Conservation (phyloP, 2,329 filamentous ascomycete species). For the Alternaria brassicae region DNA sequence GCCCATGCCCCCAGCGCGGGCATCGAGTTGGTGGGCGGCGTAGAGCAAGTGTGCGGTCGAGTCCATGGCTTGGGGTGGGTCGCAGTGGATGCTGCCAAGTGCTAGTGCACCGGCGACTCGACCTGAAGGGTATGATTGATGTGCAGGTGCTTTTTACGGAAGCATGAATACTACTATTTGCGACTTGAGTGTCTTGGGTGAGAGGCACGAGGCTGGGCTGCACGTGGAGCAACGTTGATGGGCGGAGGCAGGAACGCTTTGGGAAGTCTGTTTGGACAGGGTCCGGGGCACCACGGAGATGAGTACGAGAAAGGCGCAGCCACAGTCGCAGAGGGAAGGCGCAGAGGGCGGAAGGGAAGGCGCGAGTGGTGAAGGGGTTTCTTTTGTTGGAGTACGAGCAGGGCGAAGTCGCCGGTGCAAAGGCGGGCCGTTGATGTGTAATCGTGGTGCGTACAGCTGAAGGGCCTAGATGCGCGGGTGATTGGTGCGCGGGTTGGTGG, state of each 20-base stretch:
- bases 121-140: slow-evolving; percentile 9
- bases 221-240: slow-evolving; percentile 10
- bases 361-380: not conserved
- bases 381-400: slow-evolving; percentile 4
- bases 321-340: slow-evolving; percentile 3
- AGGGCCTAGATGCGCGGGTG: slow-evolving; percentile 21
- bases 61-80: slow-evolving; percentile 52
- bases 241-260: slow-evolving; percentile 22
- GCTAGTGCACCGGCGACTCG: slow-evolving; percentile 24
- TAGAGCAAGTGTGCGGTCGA: slow-evolving; percentile 48
- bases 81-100: slow-evolving; percentile 18
- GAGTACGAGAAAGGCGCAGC: slow-evolving; percentile 13
- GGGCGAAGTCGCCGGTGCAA: slow-evolving; percentile 18
- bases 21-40: slow-evolving; percentile 54
- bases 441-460: slow-evolving; percentile 17
- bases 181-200: not conserved
- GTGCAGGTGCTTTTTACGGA: slow-evolving; percentile 11
- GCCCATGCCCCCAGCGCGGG: slow-evolving; percentile 52
- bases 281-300: slow-evolving; percentile 20
- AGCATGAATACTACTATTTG: slow-evolving; percentile 19
- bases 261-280: slow-evolving; percentile 32
- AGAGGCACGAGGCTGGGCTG: slow-evolving; percentile 16
- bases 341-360: slow-evolving; percentile 1
- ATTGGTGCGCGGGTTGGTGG: slow-evolving; percentile 18
- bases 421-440: slow-evolving; percentile 15